phyloP scores from a whole-genome alignment of 441 rosid genomes.

The Jatropha multifida region DNA sequence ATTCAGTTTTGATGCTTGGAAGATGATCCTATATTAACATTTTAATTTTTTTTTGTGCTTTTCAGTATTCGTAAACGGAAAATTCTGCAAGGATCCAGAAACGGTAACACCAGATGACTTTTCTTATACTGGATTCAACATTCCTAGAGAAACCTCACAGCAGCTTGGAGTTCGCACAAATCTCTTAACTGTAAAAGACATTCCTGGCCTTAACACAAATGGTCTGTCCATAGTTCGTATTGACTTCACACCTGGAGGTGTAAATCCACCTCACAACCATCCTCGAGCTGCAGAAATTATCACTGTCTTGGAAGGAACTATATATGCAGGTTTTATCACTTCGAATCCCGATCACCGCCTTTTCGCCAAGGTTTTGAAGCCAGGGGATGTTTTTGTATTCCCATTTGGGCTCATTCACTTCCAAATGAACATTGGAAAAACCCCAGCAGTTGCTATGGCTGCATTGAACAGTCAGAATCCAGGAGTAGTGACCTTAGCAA shows the following conservation, averaged over 20 bases:
- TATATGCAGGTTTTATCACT: too few species aligned
- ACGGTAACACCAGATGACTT: slow-evolving; percentile 6
- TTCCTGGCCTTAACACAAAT: slow-evolving; percentile 19
- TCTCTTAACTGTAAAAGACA: background rate
- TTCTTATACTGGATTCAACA: slow-evolving; percentile 18
- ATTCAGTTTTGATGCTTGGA: background rate
- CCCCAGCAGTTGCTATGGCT: slow-evolving; percentile 5
- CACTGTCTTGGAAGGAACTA: too few species aligned
- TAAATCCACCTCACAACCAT: background rate
- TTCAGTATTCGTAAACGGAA: slow-evolving; percentile 12
- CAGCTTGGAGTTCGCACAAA: slow-evolving; percentile 10
- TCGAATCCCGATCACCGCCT: too few species aligned
- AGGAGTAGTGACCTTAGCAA: slow-evolving; percentile 11
- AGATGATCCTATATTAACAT: too few species aligned
- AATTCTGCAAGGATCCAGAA: slow-evolving; percentile 15
- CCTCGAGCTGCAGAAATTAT: background rate
- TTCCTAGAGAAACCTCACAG: slow-evolving; percentile 1
- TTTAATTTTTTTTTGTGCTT: background rate
- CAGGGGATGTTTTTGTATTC: too few species aligned
- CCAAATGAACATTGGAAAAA: slow-evolving; percentile 15
- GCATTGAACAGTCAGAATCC: slow-evolving; percentile 18
- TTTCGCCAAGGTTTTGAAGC: too few species aligned
- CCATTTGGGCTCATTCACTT: background rate
- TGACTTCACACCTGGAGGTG: slow-evolving; percentile 6
- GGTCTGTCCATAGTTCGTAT: slow-evolving; percentile 6